Evolutionary conservation across 2,329 filamentous ascomycete species (phyloP), one percentile per base, ranked within the genome.

Genomic region (Cyclaneusma minus): DNA sequence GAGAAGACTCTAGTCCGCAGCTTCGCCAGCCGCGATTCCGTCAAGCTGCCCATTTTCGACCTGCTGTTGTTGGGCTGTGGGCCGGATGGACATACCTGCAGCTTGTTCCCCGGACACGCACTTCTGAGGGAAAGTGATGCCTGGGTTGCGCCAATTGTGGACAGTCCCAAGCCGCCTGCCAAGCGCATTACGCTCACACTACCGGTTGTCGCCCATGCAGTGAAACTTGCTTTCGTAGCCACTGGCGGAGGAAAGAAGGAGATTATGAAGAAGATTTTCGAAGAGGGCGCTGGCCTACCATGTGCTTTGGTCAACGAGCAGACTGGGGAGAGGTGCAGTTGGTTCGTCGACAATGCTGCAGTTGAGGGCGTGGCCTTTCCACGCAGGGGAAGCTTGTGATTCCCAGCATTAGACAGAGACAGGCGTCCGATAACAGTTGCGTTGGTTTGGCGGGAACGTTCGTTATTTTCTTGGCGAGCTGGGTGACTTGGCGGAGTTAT

Each of bases 61-160:
- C 68, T 98, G 28, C 64, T 98, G 29, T 69, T 98, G 21, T 72
- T 98, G 21, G 89, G 89, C 43, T 92, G 82, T 50, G 89, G 89
- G 0, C 87, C 89, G 9, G 89, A 95, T 51, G 89, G 89, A 27
- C 89, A 98, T 59, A 95, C 89, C 17, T 95, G 89, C 72, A 89
- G 79, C 42, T 62, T 98, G 27, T 98, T 98, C 62, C 89, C 89
- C 4, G 78, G 77, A 29, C 87, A 94, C 49, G 68, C 76, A 31
- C 66, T 95, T 28, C 66, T 95, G 39, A 73, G 84, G 37, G 87
- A 95, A 58, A 69, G 69, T 18, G 76, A 74, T 43, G 83, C 87
- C 28, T 98, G 89, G 89, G 83, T 95, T 22, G 77, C 85, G 9
- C 70, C 83, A 23, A 91, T 94, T 46, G 73, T 78, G 44, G 82